Conservation (phyloP, 257 asterid genomes). For the Nicotiana tabacum region DNA sequence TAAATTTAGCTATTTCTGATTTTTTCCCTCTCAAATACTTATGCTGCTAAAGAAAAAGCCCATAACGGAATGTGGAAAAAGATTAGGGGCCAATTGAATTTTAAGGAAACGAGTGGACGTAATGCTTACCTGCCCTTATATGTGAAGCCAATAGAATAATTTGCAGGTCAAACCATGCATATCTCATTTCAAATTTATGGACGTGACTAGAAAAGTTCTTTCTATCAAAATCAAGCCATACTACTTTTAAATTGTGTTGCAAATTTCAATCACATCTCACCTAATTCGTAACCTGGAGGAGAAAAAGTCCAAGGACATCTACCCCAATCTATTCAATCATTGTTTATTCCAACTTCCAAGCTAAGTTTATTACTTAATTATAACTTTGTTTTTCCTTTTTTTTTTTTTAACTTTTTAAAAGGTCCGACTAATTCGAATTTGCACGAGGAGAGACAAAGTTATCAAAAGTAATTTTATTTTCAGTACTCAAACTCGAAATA, state of each 20-base stretch:
- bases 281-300: not conserved
- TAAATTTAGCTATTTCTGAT: too few relatives aligned
- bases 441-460: too few relatives aligned
- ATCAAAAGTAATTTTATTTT: too few relatives aligned
- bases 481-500: too few relatives aligned
- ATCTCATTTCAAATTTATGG: not conserved
- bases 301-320: not conserved
- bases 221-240: not conserved
- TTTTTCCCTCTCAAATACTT: too few relatives aligned
- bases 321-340: not conserved
- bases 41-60: too few relatives aligned
- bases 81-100: not conserved
- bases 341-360: not conserved
- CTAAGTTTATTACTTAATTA: not conserved
- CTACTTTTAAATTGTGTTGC: not conserved
- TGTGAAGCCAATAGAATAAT: not conserved
- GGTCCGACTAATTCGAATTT: too few relatives aligned
- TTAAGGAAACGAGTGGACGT: not conserved
- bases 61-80: too few relatives aligned
- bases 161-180: not conserved
- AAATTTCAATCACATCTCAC: constrained; percentile 8
- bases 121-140: not conserved
- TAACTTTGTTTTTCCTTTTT: not conserved
- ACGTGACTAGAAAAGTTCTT: constrained; percentile 1
- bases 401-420: too few relatives aligned